Percentiles rank a stretch among this genome's conserved stretches.
phyloP scores from a whole-genome alignment of 768 basidiomycete genomes.

The Lenzites betulinus region DNA sequence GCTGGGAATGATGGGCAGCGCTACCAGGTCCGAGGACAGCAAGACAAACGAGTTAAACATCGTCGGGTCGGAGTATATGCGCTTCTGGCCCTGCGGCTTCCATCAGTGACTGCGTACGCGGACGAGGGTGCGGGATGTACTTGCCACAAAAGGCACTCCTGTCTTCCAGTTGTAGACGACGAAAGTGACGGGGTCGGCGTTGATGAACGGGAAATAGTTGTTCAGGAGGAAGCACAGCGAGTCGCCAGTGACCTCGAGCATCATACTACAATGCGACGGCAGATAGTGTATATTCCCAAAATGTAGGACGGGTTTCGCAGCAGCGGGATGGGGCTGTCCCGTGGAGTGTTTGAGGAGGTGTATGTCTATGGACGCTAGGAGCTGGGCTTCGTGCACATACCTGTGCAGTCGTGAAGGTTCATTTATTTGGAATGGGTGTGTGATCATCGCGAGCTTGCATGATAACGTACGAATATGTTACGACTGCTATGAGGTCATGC shows the following conservation, averaged over 20 bases:
- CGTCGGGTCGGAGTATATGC: constrained; percentile 10
- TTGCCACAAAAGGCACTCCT: constrained; percentile 24
- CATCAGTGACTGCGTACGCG: not conserved
- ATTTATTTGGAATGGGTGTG: not conserved
- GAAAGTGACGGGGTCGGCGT: constrained; percentile 8
- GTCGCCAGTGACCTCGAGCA: constrained; percentile 28
- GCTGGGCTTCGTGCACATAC: constrained; percentile 12
- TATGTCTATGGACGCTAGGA: constrained; percentile 20
- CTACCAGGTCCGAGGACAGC: constrained; percentile 27
- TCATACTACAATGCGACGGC: constrained; percentile 21
- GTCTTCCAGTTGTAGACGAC: constrained; percentile 32
- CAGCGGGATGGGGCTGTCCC: constrained; percentile 25
- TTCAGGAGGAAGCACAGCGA: constrained; percentile 25
- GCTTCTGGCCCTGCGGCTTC: constrained; percentile 9
- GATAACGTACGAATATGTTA: constrained; percentile 23
- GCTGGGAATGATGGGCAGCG: constrained; percentile 27
- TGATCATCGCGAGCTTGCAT: not conserved
- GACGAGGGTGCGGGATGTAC: constrained; percentile 14
- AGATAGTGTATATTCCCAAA: constrained; percentile 18
- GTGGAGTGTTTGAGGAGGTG: constrained; percentile 25
- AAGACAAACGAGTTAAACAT: constrained; percentile 31
- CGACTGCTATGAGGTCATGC: constrained; percentile 28
- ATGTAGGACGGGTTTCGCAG: constrained; percentile 18
- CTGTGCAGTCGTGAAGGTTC: not conserved
- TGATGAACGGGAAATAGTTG: constrained; percentile 20